Conservation (phyloP, 805 yeast genomes). For the Nakazawaea wyomingensis region DNA sequence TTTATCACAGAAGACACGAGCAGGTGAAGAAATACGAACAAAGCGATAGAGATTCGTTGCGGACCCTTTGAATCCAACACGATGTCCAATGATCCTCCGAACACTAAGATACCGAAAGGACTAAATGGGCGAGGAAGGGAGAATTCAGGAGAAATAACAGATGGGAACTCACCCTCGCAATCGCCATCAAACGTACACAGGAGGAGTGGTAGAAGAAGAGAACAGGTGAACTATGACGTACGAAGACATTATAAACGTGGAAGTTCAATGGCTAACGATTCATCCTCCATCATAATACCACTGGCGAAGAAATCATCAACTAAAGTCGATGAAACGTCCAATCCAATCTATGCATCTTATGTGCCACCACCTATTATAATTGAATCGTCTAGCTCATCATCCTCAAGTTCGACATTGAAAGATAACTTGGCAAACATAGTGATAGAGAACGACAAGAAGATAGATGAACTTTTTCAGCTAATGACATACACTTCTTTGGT, state of each 20-base stretch:
- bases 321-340: neutral
- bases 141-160: neutral
- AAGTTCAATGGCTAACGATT: neutral
- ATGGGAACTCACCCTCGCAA: neutral
- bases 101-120: slow-evolving; percentile 1
- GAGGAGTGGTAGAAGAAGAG: slow-evolving; percentile 6
- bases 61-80: neutral
- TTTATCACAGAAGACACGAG: neutral
- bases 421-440: slow-evolving; percentile 38
- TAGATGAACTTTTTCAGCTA: slow-evolving; percentile 61
- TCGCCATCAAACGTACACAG: slow-evolving; percentile 1
- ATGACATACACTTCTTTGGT: slow-evolving; percentile 55
- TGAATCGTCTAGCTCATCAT: neutral
- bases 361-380: neutral
- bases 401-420: slow-evolving; percentile 10
- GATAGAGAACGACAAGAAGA: slow-evolving; percentile 40
- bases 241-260: slow-evolving; percentile 3
- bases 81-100: slow-evolving; percentile 2
- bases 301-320: neutral
- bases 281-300: too few relatives aligned
- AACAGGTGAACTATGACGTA: slow-evolving; percentile 6
- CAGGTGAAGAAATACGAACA: neutral
- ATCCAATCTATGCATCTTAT: slow-evolving; percentile 1
- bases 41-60: neutral
- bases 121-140: neutral